Evolutionary conservation across 1,284 basidiomycete genomes (phyloP).

Genomic region (Malassezia obtusa): DNA sequence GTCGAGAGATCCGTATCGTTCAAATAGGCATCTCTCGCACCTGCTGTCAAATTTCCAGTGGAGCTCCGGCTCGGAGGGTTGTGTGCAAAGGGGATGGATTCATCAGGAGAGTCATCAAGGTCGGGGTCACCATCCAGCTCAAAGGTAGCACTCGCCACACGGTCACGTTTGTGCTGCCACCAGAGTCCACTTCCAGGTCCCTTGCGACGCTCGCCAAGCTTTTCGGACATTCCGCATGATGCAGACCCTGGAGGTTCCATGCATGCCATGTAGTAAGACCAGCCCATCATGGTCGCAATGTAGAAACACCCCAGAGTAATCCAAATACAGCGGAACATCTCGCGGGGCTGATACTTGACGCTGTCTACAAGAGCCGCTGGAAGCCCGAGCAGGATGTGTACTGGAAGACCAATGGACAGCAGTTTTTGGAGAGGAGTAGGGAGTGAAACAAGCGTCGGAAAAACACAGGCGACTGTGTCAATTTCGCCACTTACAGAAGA

Average conservation of each 20-base stretch:
- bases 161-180: conserved; percentile 20
- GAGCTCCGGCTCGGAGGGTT: too few relatives aligned
- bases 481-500: conserved; percentile 11
- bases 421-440: conserved; percentile 27
- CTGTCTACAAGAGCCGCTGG: conserved; percentile 20
- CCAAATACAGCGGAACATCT: conserved; percentile 22
- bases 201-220: conserved; percentile 23
- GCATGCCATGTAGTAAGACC: conserved; percentile 75
- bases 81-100: background rate
- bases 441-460: conserved; percentile 22
- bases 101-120: background rate
- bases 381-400: conserved; percentile 33
- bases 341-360: conserved; percentile 16
- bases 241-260: conserved; percentile 53
- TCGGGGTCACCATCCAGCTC: background rate
- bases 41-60: too few relatives aligned
- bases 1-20: conserved; percentile 22
- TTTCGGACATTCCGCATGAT: conserved; percentile 23
- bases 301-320: conserved; percentile 59
- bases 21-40: background rate
- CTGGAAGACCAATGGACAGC: conserved; percentile 25
- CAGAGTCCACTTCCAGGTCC: conserved; percentile 37
- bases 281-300: conserved; percentile 65
- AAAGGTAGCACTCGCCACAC: background rate
- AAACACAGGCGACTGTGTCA: conserved; percentile 25